Base-by-base conservation (phyloP, 371 early-diverging fungal species). In the Mortierella sp. region DNA sequence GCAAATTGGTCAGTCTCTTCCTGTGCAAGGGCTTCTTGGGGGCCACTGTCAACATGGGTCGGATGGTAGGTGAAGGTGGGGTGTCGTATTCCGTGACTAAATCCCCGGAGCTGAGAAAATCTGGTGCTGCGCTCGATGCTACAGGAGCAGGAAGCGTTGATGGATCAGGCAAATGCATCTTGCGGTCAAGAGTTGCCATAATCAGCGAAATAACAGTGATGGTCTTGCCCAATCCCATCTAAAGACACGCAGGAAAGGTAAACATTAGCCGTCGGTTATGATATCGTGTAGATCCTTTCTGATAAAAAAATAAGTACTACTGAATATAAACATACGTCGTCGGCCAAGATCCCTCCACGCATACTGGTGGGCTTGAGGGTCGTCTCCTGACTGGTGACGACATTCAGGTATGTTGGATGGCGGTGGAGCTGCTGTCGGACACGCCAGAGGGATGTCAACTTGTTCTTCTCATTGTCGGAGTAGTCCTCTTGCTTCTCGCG, bases 141-240 rank as follows among this genome's bases (percentile, higher is more conserved):
- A 77, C 48, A 9, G 76, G 48, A 34, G 42, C 34, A 10, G 68
- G 38, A 11, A 38, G 68, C 16, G 31, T 77, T 1, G 70, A 72
- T 48, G 88, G 74, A 34, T 75, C 48, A n/a, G 77, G 48, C n/a
- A 47, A 42, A 72, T 82, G 65, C 79, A 75, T 78, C 31, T 79
- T 77, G 31, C 83, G 83, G 70, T 83, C 79, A 31, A 83, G 74
- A 14, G 88, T 87, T 19, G 80, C 72, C 72, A 91, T 83, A 28
- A 94, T 88, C 16, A 94, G 76, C 0, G 93, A 88, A 44, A 94
- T 92, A 19, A 92, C 80, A 68, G 92, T 91, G 74, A 94, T 90
- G 0, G 94, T 94, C 82, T 94, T 94, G 19, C 94, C 94, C 26
- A 94, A 77, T 5, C 94, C 94, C 94, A 94, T 93, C 88, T 88